phyloP scores from a whole-genome alignment of 2,329 filamentous ascomycete genomes.

The Paecilomyces dactylethromorphus region DNA sequence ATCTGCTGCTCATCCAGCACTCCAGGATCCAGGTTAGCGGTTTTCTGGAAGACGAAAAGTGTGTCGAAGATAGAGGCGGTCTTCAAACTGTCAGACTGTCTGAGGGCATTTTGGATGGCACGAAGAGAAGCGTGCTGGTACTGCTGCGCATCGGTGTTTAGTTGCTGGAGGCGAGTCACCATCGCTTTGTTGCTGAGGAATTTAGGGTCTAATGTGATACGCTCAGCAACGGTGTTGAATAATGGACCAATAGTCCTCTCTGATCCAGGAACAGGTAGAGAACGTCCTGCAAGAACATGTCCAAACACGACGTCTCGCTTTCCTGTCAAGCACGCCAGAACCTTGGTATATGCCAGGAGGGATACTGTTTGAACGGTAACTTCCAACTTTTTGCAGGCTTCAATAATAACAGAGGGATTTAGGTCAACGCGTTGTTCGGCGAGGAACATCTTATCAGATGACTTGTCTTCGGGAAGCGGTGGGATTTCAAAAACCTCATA shows the following conservation, averaged over 20 bases:
- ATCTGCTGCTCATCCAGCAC: slow-evolving; percentile 13
- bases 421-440: slow-evolving; percentile 12
- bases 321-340: slow-evolving; percentile 21
- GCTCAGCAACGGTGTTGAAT: slow-evolving; percentile 50
- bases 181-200: slow-evolving; percentile 33
- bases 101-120: slow-evolving; percentile 41
- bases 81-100: slow-evolving; percentile 25
- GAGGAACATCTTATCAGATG: slow-evolving; percentile 11
- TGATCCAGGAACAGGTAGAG: slow-evolving; percentile 39
- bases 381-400: slow-evolving; percentile 18
- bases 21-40: slow-evolving; percentile 9
- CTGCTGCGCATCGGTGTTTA: slow-evolving; percentile 37
- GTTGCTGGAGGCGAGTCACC: slow-evolving; percentile 39
- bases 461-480: slow-evolving; percentile 5
- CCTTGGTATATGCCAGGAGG: slow-evolving; percentile 23
- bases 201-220: slow-evolving; percentile 24
- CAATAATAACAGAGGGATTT: slow-evolving; percentile 9
- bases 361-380: slow-evolving; percentile 23
- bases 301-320: slow-evolving; percentile 36
- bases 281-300: slow-evolving; percentile 47
- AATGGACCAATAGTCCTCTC: slow-evolving; percentile 46
- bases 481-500: slow-evolving; percentile 16
- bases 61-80: slow-evolving; percentile 39
- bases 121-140: slow-evolving; percentile 48
- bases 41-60: slow-evolving; percentile 48